Base-by-base conservation (phyloP, 2,329 filamentous ascomycete species). In the Claviceps arundinis region DNA sequence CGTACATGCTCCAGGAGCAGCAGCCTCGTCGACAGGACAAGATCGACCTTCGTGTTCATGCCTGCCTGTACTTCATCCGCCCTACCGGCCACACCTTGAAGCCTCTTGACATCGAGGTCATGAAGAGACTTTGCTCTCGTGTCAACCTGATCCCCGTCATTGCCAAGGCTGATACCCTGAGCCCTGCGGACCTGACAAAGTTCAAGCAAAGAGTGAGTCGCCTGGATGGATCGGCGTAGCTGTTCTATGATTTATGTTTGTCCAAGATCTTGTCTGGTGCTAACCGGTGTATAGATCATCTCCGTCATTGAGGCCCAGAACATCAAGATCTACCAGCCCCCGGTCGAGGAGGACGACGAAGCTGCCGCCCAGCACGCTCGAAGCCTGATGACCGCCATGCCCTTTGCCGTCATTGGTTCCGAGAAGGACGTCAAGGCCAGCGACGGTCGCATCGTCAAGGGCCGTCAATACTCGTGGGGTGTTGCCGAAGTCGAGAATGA, bases 1-100 rank as follows among this genome's bases (percentile, higher is more conserved):
- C 93, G 40, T 98, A 98, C 75, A 98, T 98, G 93, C 81, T 98
- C 68, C 93, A 98, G 78, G 93, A 98, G 82, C 93, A 98, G 74
- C 93, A 98, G 75, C 93, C 94, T 62, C 89, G 89, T 73, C 89
- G 93, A 66, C 84, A 86, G 65, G 93, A 98, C 78, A 98, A 97
- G 82, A 98, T 98, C 65, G 93, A 98, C 69, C 87, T 98, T 65
- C 90, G 93, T 75, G 94, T 98, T 60, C 93, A 98, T 70, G 87
- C 91, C 60, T 98, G 93, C 73, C 73, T 98, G 68, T 98, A 98
- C 82, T 98, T 98, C 75, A 97, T 98, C 71, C 85, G 94, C 68
- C 93, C 93, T 54, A 98, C 93, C 52, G 94, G 93, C 67, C 93
- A 98, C 79, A 96, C 91, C 61, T 75, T 98, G 64, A 98, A 98